A percentile compares a stretch with the other conserved stretches of the same genome.
Conservation (phyloP, 2,329 filamentous ascomycete genomes). For the Aspergillus sp. region DNA sequence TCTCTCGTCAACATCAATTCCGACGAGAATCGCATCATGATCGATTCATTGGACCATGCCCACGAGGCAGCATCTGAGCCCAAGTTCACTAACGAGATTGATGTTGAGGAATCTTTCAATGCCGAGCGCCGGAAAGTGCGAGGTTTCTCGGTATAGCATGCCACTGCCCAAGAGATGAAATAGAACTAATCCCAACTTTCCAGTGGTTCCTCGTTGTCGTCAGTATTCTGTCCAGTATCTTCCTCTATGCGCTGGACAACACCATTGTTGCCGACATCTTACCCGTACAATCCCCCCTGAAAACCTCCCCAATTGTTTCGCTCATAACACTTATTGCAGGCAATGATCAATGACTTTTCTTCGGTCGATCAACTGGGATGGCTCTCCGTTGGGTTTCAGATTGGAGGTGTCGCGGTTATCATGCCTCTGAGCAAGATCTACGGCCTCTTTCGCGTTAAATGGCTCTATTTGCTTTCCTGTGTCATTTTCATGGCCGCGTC, state of each 20-base stretch:
- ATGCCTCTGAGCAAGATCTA: slow-evolving; percentile 31
- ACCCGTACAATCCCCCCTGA: slow-evolving; percentile 10
- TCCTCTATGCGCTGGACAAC: slow-evolving; percentile 34
- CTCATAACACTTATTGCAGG: not conserved
- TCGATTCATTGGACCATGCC: too few relatives aligned
- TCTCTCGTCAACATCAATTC: too few relatives aligned
- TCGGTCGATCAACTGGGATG: slow-evolving; percentile 37
- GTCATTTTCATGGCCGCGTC: slow-evolving; percentile 21
- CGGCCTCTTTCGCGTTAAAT: slow-evolving; percentile 38
- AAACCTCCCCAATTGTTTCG: not conserved
- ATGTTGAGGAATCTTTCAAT: too few relatives aligned
- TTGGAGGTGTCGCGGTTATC: slow-evolving; percentile 37
- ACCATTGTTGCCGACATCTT: slow-evolving; percentile 48
- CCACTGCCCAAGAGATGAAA: too few relatives aligned
- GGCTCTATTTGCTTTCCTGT: slow-evolving; percentile 29
- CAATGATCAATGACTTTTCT: slow-evolving; percentile 34
- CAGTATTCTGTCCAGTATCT: slow-evolving; percentile 33
- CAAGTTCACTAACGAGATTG: too few relatives aligned
- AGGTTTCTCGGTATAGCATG: too few relatives aligned
- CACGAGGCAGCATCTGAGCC: too few relatives aligned
- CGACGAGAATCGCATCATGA: too few relatives aligned
- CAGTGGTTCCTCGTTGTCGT: slow-evolving; percentile 15
- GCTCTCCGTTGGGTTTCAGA: slow-evolving; percentile 38
- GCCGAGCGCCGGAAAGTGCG: too few relatives aligned
- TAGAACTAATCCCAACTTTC: not conserved